Evolutionary conservation across 2,329 filamentous ascomycete genomes (phyloP).

Genomic region (Colletotrichum neosansevieriae): DNA sequence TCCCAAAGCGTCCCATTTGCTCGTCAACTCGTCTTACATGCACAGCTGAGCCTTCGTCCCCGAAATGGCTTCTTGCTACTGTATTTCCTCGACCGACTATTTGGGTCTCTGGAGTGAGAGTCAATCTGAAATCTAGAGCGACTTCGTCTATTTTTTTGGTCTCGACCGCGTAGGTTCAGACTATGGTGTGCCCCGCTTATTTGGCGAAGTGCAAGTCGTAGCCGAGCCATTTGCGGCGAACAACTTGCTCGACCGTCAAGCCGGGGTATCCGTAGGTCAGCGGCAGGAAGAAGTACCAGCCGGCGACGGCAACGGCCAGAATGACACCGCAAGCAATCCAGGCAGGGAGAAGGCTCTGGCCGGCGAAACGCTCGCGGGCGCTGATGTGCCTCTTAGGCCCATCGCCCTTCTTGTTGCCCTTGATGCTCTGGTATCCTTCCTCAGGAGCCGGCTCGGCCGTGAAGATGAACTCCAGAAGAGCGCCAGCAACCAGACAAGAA

Average conservation of each 20-base stretch:
- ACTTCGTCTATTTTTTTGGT: slow-evolving; percentile 9
- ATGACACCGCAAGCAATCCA: slow-evolving; percentile 85
- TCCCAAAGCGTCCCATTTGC: slow-evolving; percentile 23
- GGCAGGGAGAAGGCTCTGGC: slow-evolving; percentile 79
- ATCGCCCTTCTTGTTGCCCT: slow-evolving; percentile 59
- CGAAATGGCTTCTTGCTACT: slow-evolving; percentile 13
- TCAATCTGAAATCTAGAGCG: slow-evolving; percentile 16
- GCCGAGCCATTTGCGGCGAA: slow-evolving; percentile 91
- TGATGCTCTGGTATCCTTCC: slow-evolving; percentile 58
- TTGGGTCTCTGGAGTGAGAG: slow-evolving; percentile 3
- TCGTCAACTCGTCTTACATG: slow-evolving; percentile 33
- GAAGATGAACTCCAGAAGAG: slow-evolving; percentile 95
- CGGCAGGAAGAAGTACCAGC: slow-evolving; percentile 94
- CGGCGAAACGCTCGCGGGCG: slow-evolving; percentile 84
- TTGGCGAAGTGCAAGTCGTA: slow-evolving; percentile 99
- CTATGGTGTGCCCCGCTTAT: slow-evolving; percentile 61
- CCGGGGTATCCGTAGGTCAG: slow-evolving; percentile 96
- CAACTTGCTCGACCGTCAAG: slow-evolving; percentile 80
- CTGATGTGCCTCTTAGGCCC: slow-evolving; percentile 72
- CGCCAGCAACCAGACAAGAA: slow-evolving; percentile 88
- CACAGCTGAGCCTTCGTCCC: slow-evolving; percentile 1
- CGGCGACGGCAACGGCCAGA: slow-evolving; percentile 74
- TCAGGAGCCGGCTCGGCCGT: slow-evolving; percentile 82
- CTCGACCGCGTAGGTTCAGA: slow-evolving; percentile 2
- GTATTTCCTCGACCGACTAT: slow-evolving; percentile 20